Evolutionary conservation across 2,329 filamentous ascomycete species (phyloP).

Genomic region (Botryotinia calthae): DNA sequence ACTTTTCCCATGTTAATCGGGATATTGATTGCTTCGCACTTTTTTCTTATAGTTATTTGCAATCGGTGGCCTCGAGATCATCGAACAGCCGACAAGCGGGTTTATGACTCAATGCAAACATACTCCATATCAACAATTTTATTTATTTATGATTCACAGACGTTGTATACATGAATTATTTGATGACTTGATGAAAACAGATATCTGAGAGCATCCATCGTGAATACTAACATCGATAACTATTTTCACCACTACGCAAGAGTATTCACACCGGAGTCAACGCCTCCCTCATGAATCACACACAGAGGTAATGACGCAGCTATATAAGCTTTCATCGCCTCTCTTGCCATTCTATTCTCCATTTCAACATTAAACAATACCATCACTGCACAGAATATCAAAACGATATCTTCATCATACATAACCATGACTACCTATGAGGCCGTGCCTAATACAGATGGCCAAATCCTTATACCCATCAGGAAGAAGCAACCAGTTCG

Average conservation of each 20-base stretch:
- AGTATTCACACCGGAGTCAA: neutral
- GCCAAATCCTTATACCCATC: slow-evolving; percentile 1
- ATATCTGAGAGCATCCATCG: neutral
- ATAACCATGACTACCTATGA: slow-evolving; percentile 4
- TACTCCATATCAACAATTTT: neutral
- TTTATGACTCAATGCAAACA: neutral
- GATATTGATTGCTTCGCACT: neutral
- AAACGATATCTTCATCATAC: neutral
- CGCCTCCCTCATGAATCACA: neutral
- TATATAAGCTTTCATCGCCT: neutral
- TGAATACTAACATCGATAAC: neutral
- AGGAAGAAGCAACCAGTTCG: neutral
- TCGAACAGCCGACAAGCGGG: neutral
- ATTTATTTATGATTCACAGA: neutral
- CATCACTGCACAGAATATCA: neutral
- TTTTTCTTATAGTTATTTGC: neutral
- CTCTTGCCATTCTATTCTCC: neutral
- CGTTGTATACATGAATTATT: neutral
- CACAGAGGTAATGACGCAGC: neutral
- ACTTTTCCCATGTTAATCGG: neutral
- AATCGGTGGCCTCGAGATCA: neutral
- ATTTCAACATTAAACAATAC: neutral
- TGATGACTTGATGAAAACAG: neutral
- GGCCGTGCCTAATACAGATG: slow-evolving; percentile 5
- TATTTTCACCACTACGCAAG: no score